A percentile compares a stretch with the other conserved stretches of the same genome.
Conservation (phyloP, 2,329 filamentous ascomycete genomes). For the Ceratocystis ficicola region DNA sequence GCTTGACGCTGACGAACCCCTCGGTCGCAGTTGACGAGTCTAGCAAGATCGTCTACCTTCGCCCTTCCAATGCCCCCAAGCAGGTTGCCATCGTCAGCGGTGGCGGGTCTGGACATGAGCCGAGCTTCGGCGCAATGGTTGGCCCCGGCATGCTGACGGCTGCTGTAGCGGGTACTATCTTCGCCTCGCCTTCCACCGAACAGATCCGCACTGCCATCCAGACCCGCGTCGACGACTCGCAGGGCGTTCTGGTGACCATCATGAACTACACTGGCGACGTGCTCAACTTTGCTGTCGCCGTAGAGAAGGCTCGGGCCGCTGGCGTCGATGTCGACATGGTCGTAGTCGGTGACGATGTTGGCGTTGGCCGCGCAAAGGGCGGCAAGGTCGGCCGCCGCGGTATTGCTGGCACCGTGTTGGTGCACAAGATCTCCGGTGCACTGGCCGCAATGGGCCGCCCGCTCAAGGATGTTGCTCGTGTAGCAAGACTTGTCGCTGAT, state of each 20-base stretch:
- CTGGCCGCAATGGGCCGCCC: constrained; percentile 58
- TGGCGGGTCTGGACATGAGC: constrained; percentile 83
- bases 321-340: constrained; percentile 76
- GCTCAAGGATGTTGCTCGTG: constrained; percentile 57
- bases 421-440: constrained; percentile 83
- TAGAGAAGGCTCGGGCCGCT: constrained; percentile 77
- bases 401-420: constrained; percentile 80
- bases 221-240: constrained; percentile 55
- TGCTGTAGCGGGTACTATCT: constrained; percentile 76
- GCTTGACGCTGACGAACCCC: constrained; percentile 73
- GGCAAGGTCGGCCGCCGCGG: constrained; percentile 89
- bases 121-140: constrained; percentile 75
- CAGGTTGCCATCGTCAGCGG: constrained; percentile 78
- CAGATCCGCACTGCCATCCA: constrained; percentile 69
- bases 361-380: constrained; percentile 65
- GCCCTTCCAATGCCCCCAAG: constrained; percentile 39
- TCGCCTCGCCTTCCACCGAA: constrained; percentile 68
- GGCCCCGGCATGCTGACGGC: constrained; percentile 68
- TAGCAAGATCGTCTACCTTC: constrained; percentile 75
- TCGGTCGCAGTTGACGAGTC: constrained; percentile 62
- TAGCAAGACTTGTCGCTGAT: constrained; percentile 57
- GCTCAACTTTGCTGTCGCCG: constrained; percentile 84
- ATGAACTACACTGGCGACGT: constrained; percentile 93
- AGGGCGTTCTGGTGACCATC: constrained; percentile 75
- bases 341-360: constrained; percentile 83